phyloP scores from a whole-genome alignment of 192 early-diverging fungal species.

The Coemansia sp. region DNA sequence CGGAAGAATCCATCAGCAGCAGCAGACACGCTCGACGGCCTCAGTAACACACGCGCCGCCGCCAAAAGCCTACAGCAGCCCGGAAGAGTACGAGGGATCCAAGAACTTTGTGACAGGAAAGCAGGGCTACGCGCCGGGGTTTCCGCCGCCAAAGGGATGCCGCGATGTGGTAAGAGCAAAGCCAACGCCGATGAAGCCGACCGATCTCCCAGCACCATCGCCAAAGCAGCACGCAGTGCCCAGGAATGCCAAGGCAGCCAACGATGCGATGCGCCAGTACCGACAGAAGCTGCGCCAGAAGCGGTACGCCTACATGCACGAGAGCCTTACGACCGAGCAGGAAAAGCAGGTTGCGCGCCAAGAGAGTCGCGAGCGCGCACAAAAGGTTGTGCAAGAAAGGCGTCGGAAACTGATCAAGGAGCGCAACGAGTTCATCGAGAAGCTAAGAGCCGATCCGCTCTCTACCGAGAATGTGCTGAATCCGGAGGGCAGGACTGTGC shows the following conservation, averaged over 20 bases:
- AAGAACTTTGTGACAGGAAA: constrained; percentile 45
- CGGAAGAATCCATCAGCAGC: too few relatives aligned
- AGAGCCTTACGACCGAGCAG: constrained; percentile 24
- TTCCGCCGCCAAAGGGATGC: constrained; percentile 49
- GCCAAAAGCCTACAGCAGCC: not conserved
- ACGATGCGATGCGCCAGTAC: constrained; percentile 23
- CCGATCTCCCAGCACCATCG: constrained; percentile 23
- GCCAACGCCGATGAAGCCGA: not conserved
- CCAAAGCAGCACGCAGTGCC: constrained; percentile 10
- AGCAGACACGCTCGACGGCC: not conserved
- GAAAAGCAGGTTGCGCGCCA: constrained; percentile 13
- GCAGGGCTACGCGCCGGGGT: constrained; percentile 55
- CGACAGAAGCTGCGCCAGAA: constrained; percentile 28
- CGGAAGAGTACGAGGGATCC: constrained; percentile 28
- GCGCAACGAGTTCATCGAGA: constrained; percentile 28
- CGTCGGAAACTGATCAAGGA: constrained; percentile 25
- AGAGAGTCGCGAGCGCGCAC: constrained; percentile 4
- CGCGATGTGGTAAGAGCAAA: not conserved
- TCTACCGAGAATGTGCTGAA: constrained; percentile 55
- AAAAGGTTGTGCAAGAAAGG: constrained; percentile 11
- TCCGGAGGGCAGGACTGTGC: constrained; percentile 42
- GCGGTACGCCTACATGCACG: constrained; percentile 34
- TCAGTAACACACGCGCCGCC: not conserved
- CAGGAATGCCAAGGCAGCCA: not conserved
- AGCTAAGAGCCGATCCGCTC: constrained; percentile 44